Percentiles rank a stretch among this genome's conserved stretches.
Evolutionary conservation across 164 flowering plant species (phyloP).

Genomic region (Vitis labrusca): DNA sequence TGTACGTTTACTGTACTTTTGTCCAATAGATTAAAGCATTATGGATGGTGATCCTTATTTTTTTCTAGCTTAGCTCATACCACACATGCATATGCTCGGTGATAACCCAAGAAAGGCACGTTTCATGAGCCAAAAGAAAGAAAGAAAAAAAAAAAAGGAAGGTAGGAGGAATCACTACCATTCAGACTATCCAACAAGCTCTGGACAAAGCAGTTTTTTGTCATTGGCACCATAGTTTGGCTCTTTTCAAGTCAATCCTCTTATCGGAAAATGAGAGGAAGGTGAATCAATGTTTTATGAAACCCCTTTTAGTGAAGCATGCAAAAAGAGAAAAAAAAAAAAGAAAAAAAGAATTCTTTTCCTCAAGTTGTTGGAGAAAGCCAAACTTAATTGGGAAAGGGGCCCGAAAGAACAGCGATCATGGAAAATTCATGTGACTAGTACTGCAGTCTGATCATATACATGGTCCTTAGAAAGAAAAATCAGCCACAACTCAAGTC

Average conservation of each 20-base stretch:
- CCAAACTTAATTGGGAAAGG: neutral
- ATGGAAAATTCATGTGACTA: conserved; percentile 4
- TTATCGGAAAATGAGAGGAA: too few relatives aligned
- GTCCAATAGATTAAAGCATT: neutral
- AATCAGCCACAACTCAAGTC: neutral
- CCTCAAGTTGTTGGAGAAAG: neutral
- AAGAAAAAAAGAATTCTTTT: too few relatives aligned
- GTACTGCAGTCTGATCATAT: neutral
- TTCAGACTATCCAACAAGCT: too few relatives aligned
- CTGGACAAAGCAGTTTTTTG: too few relatives aligned
- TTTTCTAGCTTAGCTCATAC: neutral
- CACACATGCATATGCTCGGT: conserved; percentile 2
- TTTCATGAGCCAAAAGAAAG: neutral
- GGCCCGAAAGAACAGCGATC: neutral
- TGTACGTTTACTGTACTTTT: conserved; percentile 13
- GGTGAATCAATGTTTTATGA: too few relatives aligned
- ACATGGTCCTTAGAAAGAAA: neutral
- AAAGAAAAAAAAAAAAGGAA: neutral
- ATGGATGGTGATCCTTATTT: neutral
- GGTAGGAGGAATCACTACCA: too few relatives aligned
- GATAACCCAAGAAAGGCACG: neutral
- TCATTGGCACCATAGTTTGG: too few relatives aligned
- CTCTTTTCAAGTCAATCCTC: too few relatives aligned
- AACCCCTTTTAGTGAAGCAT: too few relatives aligned
- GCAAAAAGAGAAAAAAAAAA: too few relatives aligned